phyloP scores from a whole-genome alignment of 2,329 filamentous ascomycete genomes.

The Ustulina deusta region DNA sequence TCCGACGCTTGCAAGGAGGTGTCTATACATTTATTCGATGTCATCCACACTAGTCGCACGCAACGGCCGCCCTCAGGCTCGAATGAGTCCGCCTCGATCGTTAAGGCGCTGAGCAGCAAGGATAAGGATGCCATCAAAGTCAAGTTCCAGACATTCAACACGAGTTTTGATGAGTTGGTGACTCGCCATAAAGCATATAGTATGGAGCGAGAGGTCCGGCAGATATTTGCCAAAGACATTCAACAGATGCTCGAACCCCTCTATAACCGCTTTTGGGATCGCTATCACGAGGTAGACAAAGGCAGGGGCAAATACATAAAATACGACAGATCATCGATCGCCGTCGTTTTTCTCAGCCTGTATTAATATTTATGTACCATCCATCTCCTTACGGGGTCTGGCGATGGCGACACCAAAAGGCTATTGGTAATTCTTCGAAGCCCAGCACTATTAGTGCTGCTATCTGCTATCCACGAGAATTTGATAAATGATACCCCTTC shows the following conservation, averaged over 20 bases:
- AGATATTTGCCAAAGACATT: conserved; percentile 83
- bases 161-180: conserved; percentile 89
- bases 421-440: neutral
- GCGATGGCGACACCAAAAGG: neutral
- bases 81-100: conserved; percentile 83
- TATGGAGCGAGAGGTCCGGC: conserved; percentile 92
- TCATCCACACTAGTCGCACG: conserved; percentile 86
- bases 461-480: neutral
- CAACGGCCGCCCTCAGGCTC: conserved; percentile 79
- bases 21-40: conserved; percentile 85
- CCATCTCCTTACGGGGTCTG: neutral
- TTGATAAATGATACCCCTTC: conserved; percentile 31
- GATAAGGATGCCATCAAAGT: conserved; percentile 97
- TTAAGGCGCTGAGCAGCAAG: conserved; percentile 86
- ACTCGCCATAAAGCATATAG: conserved; percentile 81
- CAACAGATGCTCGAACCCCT: conserved; percentile 93
- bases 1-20: conserved; percentile 90
- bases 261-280: conserved; percentile 95
- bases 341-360: conserved; percentile 70
- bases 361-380: conserved; percentile 51
- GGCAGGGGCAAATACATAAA: conserved; percentile 98
- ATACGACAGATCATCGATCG: conserved; percentile 89
- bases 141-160: conserved; percentile 94
- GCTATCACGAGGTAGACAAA: conserved; percentile 97
- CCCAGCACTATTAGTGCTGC: neutral